A percentile compares a stretch with the other conserved stretches of the same genome.
Evolutionary conservation across 2,329 filamentous ascomycete species (phyloP).

Genomic region (Botryotinia narcissicola): DNA sequence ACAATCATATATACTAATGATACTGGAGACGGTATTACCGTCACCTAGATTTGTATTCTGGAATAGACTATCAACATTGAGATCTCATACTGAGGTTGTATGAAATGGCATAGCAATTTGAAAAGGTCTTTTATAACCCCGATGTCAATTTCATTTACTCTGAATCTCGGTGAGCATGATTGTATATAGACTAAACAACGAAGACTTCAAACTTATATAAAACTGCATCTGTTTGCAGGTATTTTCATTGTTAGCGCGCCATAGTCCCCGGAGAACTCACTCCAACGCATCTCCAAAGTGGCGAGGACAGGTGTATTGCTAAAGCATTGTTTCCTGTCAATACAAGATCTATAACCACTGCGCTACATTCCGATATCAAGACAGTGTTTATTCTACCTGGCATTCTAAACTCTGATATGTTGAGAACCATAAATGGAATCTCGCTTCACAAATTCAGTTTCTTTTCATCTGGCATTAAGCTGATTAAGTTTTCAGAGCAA

Average conservation of each 20-base stretch:
- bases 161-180: background rate
- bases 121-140: background rate
- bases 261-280: background rate
- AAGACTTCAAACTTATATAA: background rate
- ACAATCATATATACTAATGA: background rate
- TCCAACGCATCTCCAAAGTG: background rate
- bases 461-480: background rate
- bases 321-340: background rate
- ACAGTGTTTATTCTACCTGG: background rate
- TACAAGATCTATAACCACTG: background rate
- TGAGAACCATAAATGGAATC: background rate
- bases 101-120: background rate
- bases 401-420: background rate
- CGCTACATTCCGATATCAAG: background rate
- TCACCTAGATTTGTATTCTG: background rate
- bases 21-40: rapidly evolving
- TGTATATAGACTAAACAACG: background rate
- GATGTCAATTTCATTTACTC: background rate
- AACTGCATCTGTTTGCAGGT: background rate
- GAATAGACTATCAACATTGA: background rate
- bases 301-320: background rate
- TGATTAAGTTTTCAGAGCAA: background rate
- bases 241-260: background rate
- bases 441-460: background rate
- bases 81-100: background rate